These are phyloP conservation scores for Cyberlindnera amylophila DNA, from an alignment of 805 yeast genomes.

Conservation along the genomic window DNA sequence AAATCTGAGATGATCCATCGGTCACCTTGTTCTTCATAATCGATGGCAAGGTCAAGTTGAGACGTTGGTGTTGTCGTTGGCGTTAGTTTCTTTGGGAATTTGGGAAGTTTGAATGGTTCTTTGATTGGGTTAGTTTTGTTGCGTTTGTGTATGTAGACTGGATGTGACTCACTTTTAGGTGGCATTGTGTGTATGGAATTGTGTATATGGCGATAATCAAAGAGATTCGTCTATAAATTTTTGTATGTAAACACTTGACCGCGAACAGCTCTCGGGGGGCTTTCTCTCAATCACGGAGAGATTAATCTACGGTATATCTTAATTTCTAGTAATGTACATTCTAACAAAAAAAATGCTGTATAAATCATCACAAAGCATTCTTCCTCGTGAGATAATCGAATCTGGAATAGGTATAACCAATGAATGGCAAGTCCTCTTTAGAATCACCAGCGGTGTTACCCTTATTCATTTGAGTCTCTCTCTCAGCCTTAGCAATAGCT, in stretches of 20 bases:
- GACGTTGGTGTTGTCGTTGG: slow-evolving; percentile 29
- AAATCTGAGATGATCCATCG: slow-evolving; percentile 67
- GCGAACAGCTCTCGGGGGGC: too few relatives aligned
- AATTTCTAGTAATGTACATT: neutral
- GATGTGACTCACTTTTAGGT: slow-evolving; percentile 23
- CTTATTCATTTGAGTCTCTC: slow-evolving; percentile 50
- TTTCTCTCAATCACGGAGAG: too few relatives aligned
- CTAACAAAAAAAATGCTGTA: neutral
- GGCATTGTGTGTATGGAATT: slow-evolving; percentile 11
- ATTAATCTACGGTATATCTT: too few relatives aligned
- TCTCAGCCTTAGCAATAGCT: slow-evolving; percentile 61
- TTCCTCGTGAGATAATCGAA: slow-evolving; percentile 87
- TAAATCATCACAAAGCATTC: slow-evolving; percentile 39
- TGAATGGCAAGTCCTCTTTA: slow-evolving; percentile 91
- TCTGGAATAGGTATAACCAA: slow-evolving; percentile 94
- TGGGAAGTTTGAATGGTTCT: slow-evolving; percentile 19
- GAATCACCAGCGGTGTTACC: slow-evolving; percentile 38
- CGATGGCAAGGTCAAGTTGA: slow-evolving; percentile 50
- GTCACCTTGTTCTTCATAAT: slow-evolving; percentile 72
- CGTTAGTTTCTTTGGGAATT: slow-evolving; percentile 14
- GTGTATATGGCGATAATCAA: too few relatives aligned
- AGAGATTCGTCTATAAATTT: too few relatives aligned
- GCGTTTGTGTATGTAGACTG: neutral
- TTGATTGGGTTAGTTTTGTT: neutral
- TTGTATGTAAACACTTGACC: too few relatives aligned